Base-by-base conservation (phyloP, 1,284 basidiomycete species). In the Dichomitus squalens region DNA sequence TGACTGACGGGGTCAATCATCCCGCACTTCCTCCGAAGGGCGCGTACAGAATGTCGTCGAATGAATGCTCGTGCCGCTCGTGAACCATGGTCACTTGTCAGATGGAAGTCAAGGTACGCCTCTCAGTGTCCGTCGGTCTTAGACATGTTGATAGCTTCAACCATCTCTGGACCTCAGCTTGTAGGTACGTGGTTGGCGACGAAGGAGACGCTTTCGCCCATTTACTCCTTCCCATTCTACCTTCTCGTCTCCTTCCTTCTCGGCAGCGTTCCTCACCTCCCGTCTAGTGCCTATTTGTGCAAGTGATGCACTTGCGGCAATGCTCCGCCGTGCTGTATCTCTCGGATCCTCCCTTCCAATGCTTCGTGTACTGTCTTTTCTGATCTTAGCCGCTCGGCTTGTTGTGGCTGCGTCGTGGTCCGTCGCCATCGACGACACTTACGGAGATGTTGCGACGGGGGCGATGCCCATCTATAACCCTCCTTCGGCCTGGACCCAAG, bases 351-450 rank as follows among this genome's bases (percentile, higher is more conserved):
- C 7, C 9, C 27, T 36, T 41, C 40, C 52, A 18, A 27, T 56
- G 33, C n/a, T 51, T 56, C 21, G 41, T n/a, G 14, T 29, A 25
- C 41, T 57, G 11, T 39, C 20, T 5, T 53, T 48, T 16, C 31
- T 53, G 33, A 33, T 52, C 40, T 27, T 52, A 18, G 47, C 40
- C 16, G 23, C 48, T 51, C 51, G 41, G 36, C 31, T 55, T 41
- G 38, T 46, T 25, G 53, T 48, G 44, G 51, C 48, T 16, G 51
- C 29, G 5, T 11, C 39, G 11, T 36, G 34, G 38, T 59, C 55
- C 11, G 44, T 65, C 11, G 55, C 40, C n/a, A 60, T 63, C 35
- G 60, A 65, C 27, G 63, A 62, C 49, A 57, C 58, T 14, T 65
- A 49, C 25, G 63, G 58, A 1, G 63, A 63, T 46, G 52, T 38